Evolutionary conservation across 1,284 basidiomycete species (phyloP).

Genomic region (Cryptococcus hybrid): DNA sequence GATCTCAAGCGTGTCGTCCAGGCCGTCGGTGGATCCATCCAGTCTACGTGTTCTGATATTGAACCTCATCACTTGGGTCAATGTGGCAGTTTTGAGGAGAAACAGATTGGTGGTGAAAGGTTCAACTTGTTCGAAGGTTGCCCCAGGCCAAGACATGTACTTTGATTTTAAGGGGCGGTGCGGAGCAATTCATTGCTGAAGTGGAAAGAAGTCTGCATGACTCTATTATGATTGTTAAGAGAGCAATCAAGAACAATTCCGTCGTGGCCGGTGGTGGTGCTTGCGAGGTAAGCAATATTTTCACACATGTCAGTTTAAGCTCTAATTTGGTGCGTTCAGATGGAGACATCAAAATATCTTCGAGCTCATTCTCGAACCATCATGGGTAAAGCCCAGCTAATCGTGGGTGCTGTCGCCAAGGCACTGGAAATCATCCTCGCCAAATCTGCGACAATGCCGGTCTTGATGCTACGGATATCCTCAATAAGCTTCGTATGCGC

Average conservation of each 20-base stretch:
- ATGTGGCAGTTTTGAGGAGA: constrained; percentile 90
- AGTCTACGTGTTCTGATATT: constrained; percentile 95
- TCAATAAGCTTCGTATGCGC: constrained; percentile 97
- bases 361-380: constrained; percentile 88
- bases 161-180: constrained; percentile 91
- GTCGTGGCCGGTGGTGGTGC: constrained; percentile 98
- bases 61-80: constrained; percentile 83
- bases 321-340: constrained; percentile 54
- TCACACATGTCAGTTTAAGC: background rate
- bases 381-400: constrained; percentile 92
- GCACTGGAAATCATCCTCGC: constrained; percentile 93
- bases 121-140: constrained; percentile 97
- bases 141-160: constrained; percentile 96
- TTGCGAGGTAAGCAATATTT: constrained; percentile 66
- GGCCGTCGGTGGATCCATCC: constrained; percentile 91
- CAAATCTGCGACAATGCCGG: constrained; percentile 99
- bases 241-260: constrained; percentile 92
- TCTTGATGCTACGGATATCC: constrained; percentile 92
- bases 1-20: constrained; percentile 94
- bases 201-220: constrained; percentile 97
- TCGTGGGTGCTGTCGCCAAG: constrained; percentile 95
- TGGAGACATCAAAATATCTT: constrained; percentile 94
- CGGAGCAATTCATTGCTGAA: constrained; percentile 99
- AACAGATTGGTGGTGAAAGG: constrained; percentile 94
- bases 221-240: constrained; percentile 99